phyloP scores from a whole-genome alignment of 306 rosid genomes.

The Malus fusca region DNA sequence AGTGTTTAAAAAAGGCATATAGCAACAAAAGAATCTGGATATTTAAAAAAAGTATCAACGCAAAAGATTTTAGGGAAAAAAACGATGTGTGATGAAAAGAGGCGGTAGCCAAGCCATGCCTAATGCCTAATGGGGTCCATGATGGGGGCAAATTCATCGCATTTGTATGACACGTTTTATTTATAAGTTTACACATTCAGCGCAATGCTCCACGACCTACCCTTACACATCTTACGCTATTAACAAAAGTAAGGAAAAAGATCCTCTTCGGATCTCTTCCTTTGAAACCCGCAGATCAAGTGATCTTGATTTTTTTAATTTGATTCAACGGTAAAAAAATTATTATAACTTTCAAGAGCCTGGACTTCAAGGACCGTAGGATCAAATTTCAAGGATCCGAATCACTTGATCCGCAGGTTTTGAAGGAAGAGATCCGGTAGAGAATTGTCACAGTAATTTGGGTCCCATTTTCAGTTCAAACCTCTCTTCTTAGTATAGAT shows the following conservation, averaged over 20 bases:
- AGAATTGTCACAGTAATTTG: too few species aligned
- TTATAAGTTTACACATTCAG: background rate
- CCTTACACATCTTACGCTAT: background rate
- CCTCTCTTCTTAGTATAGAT: too few species aligned
- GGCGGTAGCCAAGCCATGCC: background rate
- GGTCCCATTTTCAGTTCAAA: too few species aligned
- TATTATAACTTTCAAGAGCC: too few species aligned
- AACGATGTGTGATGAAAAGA: background rate
- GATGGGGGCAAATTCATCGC: background rate
- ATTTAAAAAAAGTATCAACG: too few species aligned
- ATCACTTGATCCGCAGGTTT: too few species aligned
- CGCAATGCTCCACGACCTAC: background rate
- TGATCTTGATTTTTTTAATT: too few species aligned
- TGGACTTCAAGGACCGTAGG: accelerated
- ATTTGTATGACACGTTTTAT: background rate
- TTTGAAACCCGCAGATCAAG: accelerated
- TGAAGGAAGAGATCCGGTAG: too few species aligned
- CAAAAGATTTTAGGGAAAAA: too few species aligned
- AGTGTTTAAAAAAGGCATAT: background rate
- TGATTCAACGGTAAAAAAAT: too few species aligned
- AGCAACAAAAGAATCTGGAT: too few species aligned
- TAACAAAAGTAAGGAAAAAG: background rate
- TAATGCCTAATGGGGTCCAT: background rate
- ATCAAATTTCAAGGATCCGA: accelerated
- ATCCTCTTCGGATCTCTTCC: too few species aligned